Percentiles rank a stretch among this genome's conserved stretches.
Evolutionary conservation across 371 early-diverging fungal species (phyloP).

Genomic region (Spraguea lophii): DNA sequence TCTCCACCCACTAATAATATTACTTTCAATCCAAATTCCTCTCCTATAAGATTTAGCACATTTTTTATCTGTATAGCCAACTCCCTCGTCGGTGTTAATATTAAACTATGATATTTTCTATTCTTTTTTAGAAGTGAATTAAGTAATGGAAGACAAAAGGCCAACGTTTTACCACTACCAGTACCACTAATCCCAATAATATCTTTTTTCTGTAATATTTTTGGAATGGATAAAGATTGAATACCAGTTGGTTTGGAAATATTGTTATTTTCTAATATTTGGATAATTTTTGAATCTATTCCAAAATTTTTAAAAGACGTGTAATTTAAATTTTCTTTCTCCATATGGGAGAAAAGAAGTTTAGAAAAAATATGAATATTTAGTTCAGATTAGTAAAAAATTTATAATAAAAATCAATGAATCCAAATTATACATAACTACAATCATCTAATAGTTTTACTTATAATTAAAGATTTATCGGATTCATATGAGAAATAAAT

Average conservation of each 20-base stretch:
- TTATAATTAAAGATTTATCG: no score
- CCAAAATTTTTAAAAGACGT: no score
- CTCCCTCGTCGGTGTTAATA: constrained; percentile 53
- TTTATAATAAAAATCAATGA: no score
- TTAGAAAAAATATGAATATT: no score
- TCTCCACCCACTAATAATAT: constrained; percentile 79
- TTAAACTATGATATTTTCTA: constrained; percentile 26
- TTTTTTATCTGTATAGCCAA: constrained; percentile 79
- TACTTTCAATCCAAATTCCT: constrained; percentile 59
- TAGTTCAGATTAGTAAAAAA: no score
- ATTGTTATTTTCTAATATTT: no score
- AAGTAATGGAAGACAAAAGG: constrained; percentile 72
- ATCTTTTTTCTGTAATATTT: constrained; percentile 56
- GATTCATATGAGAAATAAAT: no score
- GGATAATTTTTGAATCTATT: no score
- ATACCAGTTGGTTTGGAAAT: constrained; percentile 93
- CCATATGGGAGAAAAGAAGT: no score
- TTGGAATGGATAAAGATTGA: constrained; percentile 67
- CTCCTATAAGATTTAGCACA: constrained; percentile 70
- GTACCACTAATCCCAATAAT: constrained; percentile 90
- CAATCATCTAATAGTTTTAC: no score
- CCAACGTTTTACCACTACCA: constrained; percentile 89
- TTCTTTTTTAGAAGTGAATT: constrained; percentile 21
- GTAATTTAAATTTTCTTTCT: no score
- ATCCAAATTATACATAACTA: no score